Evolutionary conservation across 2,329 filamentous ascomycete genomes (phyloP), one percentile per base, ranked within the genome.

Genomic region (Dothiorella sarmentorum): DNA sequence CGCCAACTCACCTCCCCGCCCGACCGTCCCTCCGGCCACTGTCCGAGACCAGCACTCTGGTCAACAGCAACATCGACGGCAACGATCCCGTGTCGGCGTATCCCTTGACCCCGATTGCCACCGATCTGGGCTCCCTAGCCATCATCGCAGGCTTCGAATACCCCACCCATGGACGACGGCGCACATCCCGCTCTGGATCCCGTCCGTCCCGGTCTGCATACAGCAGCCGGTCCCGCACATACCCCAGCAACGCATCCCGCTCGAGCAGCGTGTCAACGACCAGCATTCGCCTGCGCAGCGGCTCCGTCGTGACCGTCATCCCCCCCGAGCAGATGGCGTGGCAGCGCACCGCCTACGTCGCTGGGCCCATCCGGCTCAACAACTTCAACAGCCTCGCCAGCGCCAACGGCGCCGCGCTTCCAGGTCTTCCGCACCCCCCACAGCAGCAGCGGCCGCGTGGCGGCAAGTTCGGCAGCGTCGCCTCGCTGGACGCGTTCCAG

Each of bases 341-440:
- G 68, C 61, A 68, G 53, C 63, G 65, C 7, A 65, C 68, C 9
- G 58, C 73, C 13, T 78, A 78, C 64, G 60, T 76, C 22, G 73
- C 75, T 33, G 76, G 76, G 9, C 71, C 72, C 1, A 76, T 78
- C 51, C 68, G 68, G 56, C 64, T 78, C n/a, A 71, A 70, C 27
- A 68, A 69, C 22, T 42, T 49, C 13, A 38, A 15, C 7, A 45
- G 51, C 18, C 18, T 37, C 11, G 29, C 29, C 4, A 44, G 24
- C 35, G 51, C 29, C 31, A 58, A 35, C 43, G 37, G 27, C 17
- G 11, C 26, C 4, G 22, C 26, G 9, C 31, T 52, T 13, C 31
- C 47, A 35, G 47, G 47, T 6, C 15, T 52, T 4, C 31, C 49
- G 24, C 22, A 17, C 3, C 35, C 18, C 15, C 33, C n/a, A n/a